Conservation (phyloP, 257 asterid genomes). For the Solanum bukasovii region DNA sequence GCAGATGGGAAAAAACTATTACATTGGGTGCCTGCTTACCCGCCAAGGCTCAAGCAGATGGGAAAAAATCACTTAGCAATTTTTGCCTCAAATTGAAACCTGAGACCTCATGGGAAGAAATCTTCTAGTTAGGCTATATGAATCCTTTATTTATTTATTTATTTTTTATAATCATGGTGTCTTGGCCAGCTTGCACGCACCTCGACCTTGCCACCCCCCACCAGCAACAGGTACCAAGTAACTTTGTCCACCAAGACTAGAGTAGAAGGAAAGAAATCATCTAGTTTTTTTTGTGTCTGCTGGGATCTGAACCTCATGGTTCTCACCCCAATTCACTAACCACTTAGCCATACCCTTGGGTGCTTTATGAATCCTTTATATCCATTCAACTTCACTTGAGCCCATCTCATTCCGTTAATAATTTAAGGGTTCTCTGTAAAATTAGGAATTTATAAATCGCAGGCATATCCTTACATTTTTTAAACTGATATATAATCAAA, state of each 20-base stretch:
- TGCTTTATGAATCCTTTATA: not conserved
- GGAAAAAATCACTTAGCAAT: not conserved
- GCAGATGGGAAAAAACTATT: not conserved
- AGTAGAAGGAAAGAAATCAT: not conserved
- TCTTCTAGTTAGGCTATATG: not conserved
- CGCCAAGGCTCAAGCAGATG: not conserved
- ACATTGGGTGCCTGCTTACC: not conserved
- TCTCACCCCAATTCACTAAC: not conserved
- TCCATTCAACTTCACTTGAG: not conserved
- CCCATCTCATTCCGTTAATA: not conserved
- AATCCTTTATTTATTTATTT: not conserved
- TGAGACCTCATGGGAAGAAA: not conserved
- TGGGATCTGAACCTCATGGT: not conserved
- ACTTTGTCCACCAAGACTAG: not conserved
- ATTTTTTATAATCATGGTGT: not conserved
- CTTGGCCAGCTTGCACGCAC: not conserved
- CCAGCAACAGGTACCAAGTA: not conserved
- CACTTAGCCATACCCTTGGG: not conserved
- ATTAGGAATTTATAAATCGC: not conserved
- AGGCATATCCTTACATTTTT: not conserved
- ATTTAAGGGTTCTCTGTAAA: not conserved
- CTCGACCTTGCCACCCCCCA: not conserved
- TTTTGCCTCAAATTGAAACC: not conserved
- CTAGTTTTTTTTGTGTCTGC: not conserved
- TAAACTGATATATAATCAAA: not conserved